These are phyloP conservation scores for Phanerochaete sordida DNA, from an alignment of 768 basidiomycete genomes.

Conservation along the genomic window DNA sequence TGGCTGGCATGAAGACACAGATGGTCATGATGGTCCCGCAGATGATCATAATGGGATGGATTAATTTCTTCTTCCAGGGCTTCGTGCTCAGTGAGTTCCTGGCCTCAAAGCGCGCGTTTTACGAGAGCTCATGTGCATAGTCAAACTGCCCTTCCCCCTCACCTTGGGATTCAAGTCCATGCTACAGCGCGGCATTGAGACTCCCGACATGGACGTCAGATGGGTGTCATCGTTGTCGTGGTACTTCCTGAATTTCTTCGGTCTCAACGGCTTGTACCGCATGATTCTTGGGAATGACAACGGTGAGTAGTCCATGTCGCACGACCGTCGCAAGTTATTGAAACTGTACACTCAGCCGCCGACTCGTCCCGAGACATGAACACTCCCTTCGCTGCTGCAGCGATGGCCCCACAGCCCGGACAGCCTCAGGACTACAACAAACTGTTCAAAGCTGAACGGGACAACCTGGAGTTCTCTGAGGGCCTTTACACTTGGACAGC, in stretches of 20 bases:
- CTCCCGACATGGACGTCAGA: slow-evolving; percentile 94
- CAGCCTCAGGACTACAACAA: slow-evolving; percentile 86
- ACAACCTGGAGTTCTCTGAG: slow-evolving; percentile 90
- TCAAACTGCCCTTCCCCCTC: slow-evolving; percentile 94
- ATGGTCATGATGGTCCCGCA: slow-evolving; percentile 99
- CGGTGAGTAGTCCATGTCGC: slow-evolving; percentile 44
- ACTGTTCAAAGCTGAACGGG: slow-evolving; percentile 85
- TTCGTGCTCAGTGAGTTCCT: slow-evolving; percentile 85
- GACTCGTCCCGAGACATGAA: slow-evolving; percentile 76
- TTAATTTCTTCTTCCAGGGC: slow-evolving; percentile 99
- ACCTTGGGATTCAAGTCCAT: slow-evolving; percentile 97
- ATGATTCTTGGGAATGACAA: slow-evolving; percentile 90
- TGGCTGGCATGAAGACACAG: slow-evolving; percentile 98
- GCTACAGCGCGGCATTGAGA: slow-evolving; percentile 94
- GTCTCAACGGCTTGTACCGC: slow-evolving; percentile 92
- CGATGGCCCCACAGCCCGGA: slow-evolving; percentile 39
- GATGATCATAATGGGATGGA: slow-evolving; percentile 99
- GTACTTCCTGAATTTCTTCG: slow-evolving; percentile 99
- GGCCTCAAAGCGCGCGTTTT: neutral
- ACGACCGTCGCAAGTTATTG: slow-evolving; percentile 8
- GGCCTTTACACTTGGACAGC: slow-evolving; percentile 84
- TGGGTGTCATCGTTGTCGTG: slow-evolving; percentile 99
- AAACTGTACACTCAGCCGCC: slow-evolving; percentile 48
- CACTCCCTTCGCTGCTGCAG: slow-evolving; percentile 62
- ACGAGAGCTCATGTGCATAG: slow-evolving; percentile 36